These are phyloP conservation scores for Entophlyctis luteolus DNA, from an alignment of 192 early-diverging fungal species.

Conservation along the genomic window DNA sequence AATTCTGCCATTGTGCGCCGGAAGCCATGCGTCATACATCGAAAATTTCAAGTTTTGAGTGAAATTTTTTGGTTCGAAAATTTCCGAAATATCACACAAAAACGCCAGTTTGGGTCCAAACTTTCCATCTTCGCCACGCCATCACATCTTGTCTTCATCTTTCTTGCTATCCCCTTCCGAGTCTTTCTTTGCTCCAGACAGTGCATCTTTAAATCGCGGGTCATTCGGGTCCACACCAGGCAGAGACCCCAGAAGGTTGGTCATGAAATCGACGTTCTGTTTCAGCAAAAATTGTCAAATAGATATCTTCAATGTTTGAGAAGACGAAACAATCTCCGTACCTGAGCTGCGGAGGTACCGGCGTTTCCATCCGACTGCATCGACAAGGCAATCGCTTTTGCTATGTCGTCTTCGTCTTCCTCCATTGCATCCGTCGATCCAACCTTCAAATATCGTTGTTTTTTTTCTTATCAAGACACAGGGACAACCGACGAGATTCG, in stretches of 20 bases:
- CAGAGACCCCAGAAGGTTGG: slow-evolving; percentile 71
- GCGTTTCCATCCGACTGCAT: neutral
- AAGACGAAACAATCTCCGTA: neutral
- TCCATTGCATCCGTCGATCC: slow-evolving; percentile 18
- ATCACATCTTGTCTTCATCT: neutral
- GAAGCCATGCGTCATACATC: too few species aligned
- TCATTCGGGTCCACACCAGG: slow-evolving; percentile 86
- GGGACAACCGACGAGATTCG: too few species aligned
- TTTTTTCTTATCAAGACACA: too few species aligned
- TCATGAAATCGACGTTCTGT: slow-evolving; percentile 45
- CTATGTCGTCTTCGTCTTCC: slow-evolving; percentile 20
- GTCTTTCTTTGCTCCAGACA: slow-evolving; percentile 29
- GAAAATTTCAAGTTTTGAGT: too few species aligned
- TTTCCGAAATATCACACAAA: too few species aligned
- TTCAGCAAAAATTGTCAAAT: neutral
- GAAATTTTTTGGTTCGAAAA: too few species aligned
- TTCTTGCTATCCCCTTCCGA: slow-evolving; percentile 4
- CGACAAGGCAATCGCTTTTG: slow-evolving; percentile 19
- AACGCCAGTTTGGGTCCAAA: too few species aligned
- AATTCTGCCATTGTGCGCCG: too few species aligned
- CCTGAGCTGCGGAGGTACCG: neutral
- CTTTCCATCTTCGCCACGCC: neutral
- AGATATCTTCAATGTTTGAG: too few species aligned
- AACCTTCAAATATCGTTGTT: neutral
- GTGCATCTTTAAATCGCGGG: slow-evolving; percentile 68